Evolutionary conservation across 371 early-diverging fungal genomes (phyloP).

Genomic region (Mortierella polycephala): DNA sequence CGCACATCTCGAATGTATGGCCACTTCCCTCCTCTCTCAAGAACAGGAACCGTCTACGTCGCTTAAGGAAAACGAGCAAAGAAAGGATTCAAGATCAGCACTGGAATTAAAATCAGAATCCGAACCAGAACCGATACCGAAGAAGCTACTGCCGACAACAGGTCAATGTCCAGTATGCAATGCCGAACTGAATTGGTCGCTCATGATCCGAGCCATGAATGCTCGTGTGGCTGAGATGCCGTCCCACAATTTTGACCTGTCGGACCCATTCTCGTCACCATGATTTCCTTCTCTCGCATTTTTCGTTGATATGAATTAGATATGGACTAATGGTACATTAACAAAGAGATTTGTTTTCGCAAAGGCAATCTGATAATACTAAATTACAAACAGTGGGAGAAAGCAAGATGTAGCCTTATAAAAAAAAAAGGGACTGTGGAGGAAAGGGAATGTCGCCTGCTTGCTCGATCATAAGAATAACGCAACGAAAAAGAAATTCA

Average conservation of each 20-base stretch:
- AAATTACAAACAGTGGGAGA: too few relatives aligned
- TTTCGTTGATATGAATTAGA: too few relatives aligned
- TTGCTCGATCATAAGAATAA: too few relatives aligned
- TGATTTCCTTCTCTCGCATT: neutral
- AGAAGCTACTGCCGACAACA: constrained; percentile 23
- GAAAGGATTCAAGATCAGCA: too few relatives aligned
- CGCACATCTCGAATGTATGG: constrained; percentile 43
- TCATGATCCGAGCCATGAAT: constrained; percentile 40
- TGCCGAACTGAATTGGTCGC: constrained; percentile 21
- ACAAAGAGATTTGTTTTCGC: too few relatives aligned
- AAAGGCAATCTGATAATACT: too few relatives aligned
- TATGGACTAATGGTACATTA: too few relatives aligned
- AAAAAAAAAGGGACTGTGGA: too few relatives aligned
- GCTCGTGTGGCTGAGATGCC: constrained; percentile 3
- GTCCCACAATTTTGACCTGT: neutral
- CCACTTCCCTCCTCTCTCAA: constrained; percentile 16
- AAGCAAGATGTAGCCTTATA: too few relatives aligned
- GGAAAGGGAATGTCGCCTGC: too few relatives aligned
- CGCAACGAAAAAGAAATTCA: too few relatives aligned
- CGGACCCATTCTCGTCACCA: constrained; percentile 6
- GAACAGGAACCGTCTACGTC: neutral
- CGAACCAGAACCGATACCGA: neutral
- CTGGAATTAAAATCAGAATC: too few relatives aligned
- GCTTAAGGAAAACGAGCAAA: neutral
- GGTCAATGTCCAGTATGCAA: constrained; percentile 23